Base-by-base conservation (phyloP, 1,284 basidiomycete species). In the Apiotrichum domesticum region DNA sequence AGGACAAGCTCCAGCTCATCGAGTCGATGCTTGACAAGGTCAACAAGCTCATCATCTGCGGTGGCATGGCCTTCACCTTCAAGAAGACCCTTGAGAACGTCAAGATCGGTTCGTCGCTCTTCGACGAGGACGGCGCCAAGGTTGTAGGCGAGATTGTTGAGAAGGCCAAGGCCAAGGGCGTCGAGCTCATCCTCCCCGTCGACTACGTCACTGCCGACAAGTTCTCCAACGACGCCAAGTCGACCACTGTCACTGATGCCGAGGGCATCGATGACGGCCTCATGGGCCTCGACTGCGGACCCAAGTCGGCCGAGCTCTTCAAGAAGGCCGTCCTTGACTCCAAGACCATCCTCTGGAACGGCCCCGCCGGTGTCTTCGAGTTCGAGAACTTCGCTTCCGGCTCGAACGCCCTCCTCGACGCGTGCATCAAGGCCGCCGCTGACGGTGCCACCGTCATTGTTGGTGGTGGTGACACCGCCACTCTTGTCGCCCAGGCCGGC, bases 21-120 rank as follows among this genome's bases (percentile, higher is more conserved):
- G 95, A 98, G 73, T 97, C 97, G 81, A 90, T 98, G 89, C 83
- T 98, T 63, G 94, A 98, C 82, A 96, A 98, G 85, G 93, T 98
- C 78, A 82, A 98, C 80, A 90, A 88, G 53, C 81, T 98, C 66
- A 98, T 98, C 78, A 90, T 98, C 69, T 90, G 91, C 68, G 96
- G 96, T 73, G 95, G 95, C 48, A 98, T 98, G 95, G 90, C 92
- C 49, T 98, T 97, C 80, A 98, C 95, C 61, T 98, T 98, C 83
- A 95, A 96, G 80, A 98, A 98, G 82, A 88, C 86, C 6, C 82
- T 97, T 54, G 83, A 97, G 62, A 82, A 84, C 64, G 83, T 95
- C 58, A 61, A 85, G 87, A 98, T 98, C 69, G 95, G 95, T 62
- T 84, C 87, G 64, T 98, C 96, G 32, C 86, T 98, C 61, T 98